Conservation (phyloP, 75 land plant genomes). For the Larix kaempferi region DNA sequence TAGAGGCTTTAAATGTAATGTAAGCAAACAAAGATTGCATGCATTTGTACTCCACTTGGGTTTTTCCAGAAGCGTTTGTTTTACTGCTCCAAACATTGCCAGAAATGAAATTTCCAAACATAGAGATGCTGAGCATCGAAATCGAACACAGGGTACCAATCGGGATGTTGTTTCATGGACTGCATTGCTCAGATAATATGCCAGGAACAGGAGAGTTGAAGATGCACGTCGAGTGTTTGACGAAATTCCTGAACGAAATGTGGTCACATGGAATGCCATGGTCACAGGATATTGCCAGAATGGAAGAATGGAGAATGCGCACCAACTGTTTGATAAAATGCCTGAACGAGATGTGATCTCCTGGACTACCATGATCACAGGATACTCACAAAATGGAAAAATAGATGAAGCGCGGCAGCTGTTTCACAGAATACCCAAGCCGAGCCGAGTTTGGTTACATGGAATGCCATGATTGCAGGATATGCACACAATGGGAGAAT, state of each 20-base stretch:
- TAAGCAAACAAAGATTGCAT: too few species aligned
- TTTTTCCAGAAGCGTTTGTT: too few species aligned
- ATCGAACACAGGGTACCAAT: too few species aligned
- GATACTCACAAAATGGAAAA: slow-evolving; percentile 27
- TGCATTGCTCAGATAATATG: too few species aligned
- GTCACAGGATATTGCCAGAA: slow-evolving; percentile 48
- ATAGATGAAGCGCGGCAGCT: slow-evolving; percentile 34
- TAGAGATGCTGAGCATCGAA: too few species aligned
- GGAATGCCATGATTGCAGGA: slow-evolving; percentile 48
- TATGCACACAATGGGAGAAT: slow-evolving; percentile 23
- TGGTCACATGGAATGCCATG: slow-evolving; percentile 46
- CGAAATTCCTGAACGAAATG: slow-evolving; percentile 21
- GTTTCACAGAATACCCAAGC: slow-evolving; percentile 30
- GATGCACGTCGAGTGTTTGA: slow-evolving; percentile 36
- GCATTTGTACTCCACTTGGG: too few species aligned
- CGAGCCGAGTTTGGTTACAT: slow-evolving; percentile 35
- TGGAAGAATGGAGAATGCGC: slow-evolving; percentile 33
- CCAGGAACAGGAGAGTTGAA: slow-evolving; percentile 16
- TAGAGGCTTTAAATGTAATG: too few species aligned
- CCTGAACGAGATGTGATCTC: slow-evolving; percentile 28
- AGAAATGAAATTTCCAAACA: too few species aligned
- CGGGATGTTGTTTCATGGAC: too few species aligned
- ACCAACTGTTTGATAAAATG: slow-evolving; percentile 43
- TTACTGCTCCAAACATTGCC: too few species aligned
- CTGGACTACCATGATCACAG: slow-evolving; percentile 44